A percentile compares a stretch with the other conserved stretches of the same genome.
Evolutionary conservation across 139 green algal species (phyloP).

Genomic region (Auxenochlorella protothecoides): DNA sequence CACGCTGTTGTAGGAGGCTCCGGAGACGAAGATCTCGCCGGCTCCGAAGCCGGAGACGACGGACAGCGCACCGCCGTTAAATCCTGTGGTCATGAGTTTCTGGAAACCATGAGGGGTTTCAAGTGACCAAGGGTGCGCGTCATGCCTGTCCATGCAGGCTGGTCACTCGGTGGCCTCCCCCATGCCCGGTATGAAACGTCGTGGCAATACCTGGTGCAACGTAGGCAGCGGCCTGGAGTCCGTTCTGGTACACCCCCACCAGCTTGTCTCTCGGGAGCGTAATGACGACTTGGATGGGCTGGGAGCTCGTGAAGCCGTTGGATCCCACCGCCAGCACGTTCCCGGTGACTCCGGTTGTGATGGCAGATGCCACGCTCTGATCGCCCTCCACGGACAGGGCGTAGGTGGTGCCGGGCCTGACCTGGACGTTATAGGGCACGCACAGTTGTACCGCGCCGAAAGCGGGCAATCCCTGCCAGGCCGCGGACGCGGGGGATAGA

Average conservation of each 20-base stretch:
- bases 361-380: neutral
- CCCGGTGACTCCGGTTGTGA: neutral
- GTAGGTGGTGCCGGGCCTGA: constrained; percentile 7
- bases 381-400: constrained; percentile 6
- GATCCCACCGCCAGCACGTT: constrained; percentile 4
- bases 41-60: constrained; percentile 1
- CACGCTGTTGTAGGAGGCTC: too few relatives aligned
- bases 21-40: neutral
- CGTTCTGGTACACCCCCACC: too few relatives aligned
- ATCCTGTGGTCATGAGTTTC: constrained; percentile 3
- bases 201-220: too few relatives aligned
- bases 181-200: too few relatives aligned
- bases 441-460: neutral
- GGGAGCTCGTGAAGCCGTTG: neutral
- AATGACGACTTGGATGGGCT: constrained; percentile 11
- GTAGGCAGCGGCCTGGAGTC: too few relatives aligned
- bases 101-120: too few relatives aligned
- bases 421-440: constrained; percentile 11
- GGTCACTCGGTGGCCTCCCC: too few relatives aligned
- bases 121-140: too few relatives aligned
- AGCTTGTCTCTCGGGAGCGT: too few relatives aligned
- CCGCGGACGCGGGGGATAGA: too few relatives aligned
- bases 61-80: neutral
- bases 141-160: too few relatives aligned
- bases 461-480: neutral